Percentiles rank a stretch among this genome's conserved stretches.
phyloP scores from a whole-genome alignment of 495 filamentous ascomycete species.

The Penicillium soppii region DNA sequence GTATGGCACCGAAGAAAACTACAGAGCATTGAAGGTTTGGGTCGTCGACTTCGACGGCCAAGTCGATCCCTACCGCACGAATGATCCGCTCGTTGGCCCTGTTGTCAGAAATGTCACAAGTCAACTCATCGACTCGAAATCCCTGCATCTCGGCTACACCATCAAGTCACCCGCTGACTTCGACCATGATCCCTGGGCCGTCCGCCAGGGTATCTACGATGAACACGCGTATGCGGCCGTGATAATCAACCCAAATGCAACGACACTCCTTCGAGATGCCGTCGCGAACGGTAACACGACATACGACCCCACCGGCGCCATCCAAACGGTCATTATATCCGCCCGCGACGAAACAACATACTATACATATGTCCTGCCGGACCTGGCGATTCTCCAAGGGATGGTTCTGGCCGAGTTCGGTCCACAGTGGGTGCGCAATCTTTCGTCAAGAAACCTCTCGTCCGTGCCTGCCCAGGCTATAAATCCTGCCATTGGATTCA shows the following conservation, averaged over 20 bases:
- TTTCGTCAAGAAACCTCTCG: constrained; percentile 35
- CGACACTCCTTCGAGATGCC: constrained; percentile 55
- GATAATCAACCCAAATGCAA: constrained; percentile 66
- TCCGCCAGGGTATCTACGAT: constrained; percentile 62
- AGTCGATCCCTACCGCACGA: constrained; percentile 47
- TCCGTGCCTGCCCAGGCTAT: constrained; percentile 53
- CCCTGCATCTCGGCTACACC: constrained; percentile 47
- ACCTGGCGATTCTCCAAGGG: constrained; percentile 43
- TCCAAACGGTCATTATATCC: constrained; percentile 58
- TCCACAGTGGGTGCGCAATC: constrained; percentile 43
- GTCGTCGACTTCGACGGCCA: constrained; percentile 67
- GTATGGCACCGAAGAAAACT: constrained; percentile 48
- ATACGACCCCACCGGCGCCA: constrained; percentile 63
- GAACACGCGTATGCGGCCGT: constrained; percentile 63
- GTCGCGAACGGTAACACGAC: constrained; percentile 55
- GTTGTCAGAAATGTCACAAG: constrained; percentile 44
- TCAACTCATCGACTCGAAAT: constrained; percentile 29
- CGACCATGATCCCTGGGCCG: constrained; percentile 55
- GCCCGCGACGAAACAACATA: constrained; percentile 58
- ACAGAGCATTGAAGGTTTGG: constrained; percentile 50
- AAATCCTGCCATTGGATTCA: constrained; percentile 64
- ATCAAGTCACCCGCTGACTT: constrained; percentile 53
- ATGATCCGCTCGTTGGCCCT: constrained; percentile 56
- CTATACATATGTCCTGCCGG: constrained; percentile 53
- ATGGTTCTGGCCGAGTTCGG: constrained; percentile 51